A percentile compares a stretch with the other conserved stretches of the same genome.
These are phyloP conservation scores for Colletotrichum noveboracense DNA, from an alignment of 2,329 filamentous ascomycete species.

Conservation along the genomic window DNA sequence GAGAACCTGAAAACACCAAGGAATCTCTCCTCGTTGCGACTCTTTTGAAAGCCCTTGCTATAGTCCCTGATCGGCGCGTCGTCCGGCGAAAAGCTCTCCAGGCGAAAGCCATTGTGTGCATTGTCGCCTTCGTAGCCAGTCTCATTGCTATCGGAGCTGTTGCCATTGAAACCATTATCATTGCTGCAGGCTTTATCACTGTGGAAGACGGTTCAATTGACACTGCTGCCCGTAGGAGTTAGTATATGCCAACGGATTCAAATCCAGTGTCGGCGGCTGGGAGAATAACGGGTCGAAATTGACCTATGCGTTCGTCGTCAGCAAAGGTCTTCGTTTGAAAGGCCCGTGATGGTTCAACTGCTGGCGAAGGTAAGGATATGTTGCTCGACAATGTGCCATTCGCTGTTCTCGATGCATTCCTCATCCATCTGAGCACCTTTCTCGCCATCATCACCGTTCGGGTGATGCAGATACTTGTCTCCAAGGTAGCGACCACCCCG, in stretches of 20 bases:
- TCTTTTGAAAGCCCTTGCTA: neutral
- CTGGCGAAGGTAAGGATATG: slow-evolving; percentile 31
- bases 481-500: slow-evolving; percentile 38
- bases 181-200: slow-evolving; percentile 25
- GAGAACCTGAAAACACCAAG: neutral
- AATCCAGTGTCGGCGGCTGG: neutral
- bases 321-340: neutral
- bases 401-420: slow-evolving; percentile 27
- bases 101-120: neutral
- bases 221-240: slow-evolving; percentile 16
- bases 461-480: slow-evolving; percentile 24
- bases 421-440: slow-evolving; percentile 39
- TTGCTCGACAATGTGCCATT: slow-evolving; percentile 34
- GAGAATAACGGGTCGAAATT: slow-evolving; percentile 32
- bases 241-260: slow-evolving; percentile 31
- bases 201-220: neutral
- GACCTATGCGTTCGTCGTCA: slow-evolving; percentile 22
- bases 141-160: neutral
- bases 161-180: neutral
- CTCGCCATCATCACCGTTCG: slow-evolving; percentile 12
- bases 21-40: neutral
- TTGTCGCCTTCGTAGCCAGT: neutral
- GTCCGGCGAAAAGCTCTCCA: neutral
- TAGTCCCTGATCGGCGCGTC: neutral
- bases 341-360: slow-evolving; percentile 7